Percentiles rank a stretch among this genome's conserved stretches.
Evolutionary conservation across 2,329 filamentous ascomycete genomes (phyloP).

Genomic region (Epichloe sibirici): DNA sequence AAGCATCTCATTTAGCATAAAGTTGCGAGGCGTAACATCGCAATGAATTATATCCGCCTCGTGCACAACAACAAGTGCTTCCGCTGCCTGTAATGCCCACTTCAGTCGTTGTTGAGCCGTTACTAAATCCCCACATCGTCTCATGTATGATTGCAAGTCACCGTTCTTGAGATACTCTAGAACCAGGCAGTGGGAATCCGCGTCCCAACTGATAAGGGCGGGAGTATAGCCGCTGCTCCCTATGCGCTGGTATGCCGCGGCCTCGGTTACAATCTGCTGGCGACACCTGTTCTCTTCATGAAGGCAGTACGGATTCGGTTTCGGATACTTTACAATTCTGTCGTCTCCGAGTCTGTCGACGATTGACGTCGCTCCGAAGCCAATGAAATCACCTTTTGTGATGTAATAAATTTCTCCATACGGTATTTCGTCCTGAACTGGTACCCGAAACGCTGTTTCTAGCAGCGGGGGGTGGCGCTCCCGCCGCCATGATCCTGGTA

Average conservation of each 20-base stretch:
- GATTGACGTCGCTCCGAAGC: constrained; percentile 9
- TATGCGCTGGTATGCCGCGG: not conserved
- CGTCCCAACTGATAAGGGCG: not conserved
- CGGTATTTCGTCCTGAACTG: not conserved
- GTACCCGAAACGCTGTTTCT: too few relatives aligned
- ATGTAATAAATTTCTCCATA: constrained; percentile 10
- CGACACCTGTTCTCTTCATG: constrained; percentile 6
- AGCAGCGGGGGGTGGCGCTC: too few relatives aligned
- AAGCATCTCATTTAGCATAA: too few relatives aligned
- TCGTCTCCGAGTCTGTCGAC: constrained; percentile 11
- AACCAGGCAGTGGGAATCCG: not conserved
- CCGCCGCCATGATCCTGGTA: too few relatives aligned
- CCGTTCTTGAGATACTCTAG: not conserved
- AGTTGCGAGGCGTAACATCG: too few relatives aligned
- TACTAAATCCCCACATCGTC: not conserved
- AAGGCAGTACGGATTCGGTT: constrained; percentile 11
- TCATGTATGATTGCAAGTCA: not conserved
- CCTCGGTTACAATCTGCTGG: not conserved
- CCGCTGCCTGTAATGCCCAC: not conserved
- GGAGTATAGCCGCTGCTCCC: not conserved
- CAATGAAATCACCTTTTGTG: constrained; percentile 9
- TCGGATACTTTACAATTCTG: constrained; percentile 11
- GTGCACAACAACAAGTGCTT: not conserved
- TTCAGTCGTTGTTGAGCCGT: not conserved
- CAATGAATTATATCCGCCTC: not conserved